Base-by-base conservation (phyloP, 2,329 filamentous ascomycete species). In the Microdochium paspali region DNA sequence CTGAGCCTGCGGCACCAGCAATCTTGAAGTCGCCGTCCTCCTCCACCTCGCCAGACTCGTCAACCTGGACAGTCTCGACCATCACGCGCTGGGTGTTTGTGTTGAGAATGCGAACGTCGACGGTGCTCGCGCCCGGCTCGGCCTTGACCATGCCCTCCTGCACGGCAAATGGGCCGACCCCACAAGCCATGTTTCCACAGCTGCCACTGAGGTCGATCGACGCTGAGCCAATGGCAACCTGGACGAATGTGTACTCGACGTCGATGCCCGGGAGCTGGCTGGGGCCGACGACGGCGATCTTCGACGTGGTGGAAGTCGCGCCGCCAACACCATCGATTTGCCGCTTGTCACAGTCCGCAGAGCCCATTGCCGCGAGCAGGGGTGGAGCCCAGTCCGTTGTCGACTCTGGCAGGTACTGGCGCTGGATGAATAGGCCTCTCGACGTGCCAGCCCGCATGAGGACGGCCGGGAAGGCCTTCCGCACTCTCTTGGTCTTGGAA, bases 401-500 rank as follows among this genome's bases (percentile, higher is more conserved):
- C 15, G 70, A 58, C 0, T 49, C 28, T 0, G 80, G 79, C 0
- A 84, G 69, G 54, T 81, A 62, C 23, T 66, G 62, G 15, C 70
- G 62, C 32, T 80, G 72, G 53, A 84, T 69, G 50, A 84, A 74
- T 3, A 84, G 66, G 13, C 76, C 80, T 49, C 79, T 76, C 3
- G 79, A 83, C 5, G 80, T 84, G 4, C 81, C 80, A 21, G 79
- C 79, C 23, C 80, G 72, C 64, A 82, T 82, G 54, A 81, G 79
- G 5, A 40, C 35, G 15, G 35, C 35, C 13, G 35, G 35, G 18
- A 40, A 40, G 12, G 35, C 35, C 35, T 40, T 40, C 18, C 35
- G 15, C 4, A 40, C 35, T 21, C 35, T 40, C 35, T 20, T 20
- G n/a, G 13, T 21, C 15, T 21, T 40, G 15, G 18, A 18, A 7